Base-by-base conservation (phyloP, 1,284 basidiomycete species). In the Cutaneotrichosporon dermatis region DNA sequence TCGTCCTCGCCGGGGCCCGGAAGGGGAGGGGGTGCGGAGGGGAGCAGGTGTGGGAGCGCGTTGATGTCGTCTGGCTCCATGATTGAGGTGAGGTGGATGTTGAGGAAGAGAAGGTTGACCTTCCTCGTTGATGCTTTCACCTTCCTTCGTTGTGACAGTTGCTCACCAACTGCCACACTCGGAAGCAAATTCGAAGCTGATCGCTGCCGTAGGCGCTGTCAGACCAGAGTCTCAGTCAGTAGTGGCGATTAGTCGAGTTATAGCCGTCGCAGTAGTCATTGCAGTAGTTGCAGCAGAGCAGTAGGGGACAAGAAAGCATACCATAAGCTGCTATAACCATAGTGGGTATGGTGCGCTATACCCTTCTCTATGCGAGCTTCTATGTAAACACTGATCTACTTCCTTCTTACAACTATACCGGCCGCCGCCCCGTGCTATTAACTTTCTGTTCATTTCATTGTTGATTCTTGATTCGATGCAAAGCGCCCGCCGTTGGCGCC, bases 301-400 rank as follows among this genome's bases (percentile, higher is more conserved):
- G n/a, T 33, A 35, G 46, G 46, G 46, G 46, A 49, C 46, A 49
- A 49, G 46, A 49, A 49, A 49, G 46, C 46, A 49, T 49, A 49
- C 46, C 46, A 49, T 49, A 33, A 49, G 46, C 46, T 36, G 46
- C 46, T 36, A 36, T 49, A 13, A 49, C 46, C 33, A n/a, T 4
- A n/a, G 25, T 25, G 46, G 46, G 12, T 49, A 9, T 49, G 13
- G 33, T n/a, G 34, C 33, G 25, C 25, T 49, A 49, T 49, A 36
- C 46, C 46, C 46, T 35, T 13, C 25, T 36, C 34, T 49, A 49
- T 33, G 46, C 46, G n/a, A 49, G 46, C 33, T 33, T 49, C 46
- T 49, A 49, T n/a, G n/a, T n/a, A n/a, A n/a, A 35, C 46, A 49
- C 46, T 34, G 46, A 36, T 13, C 46, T 49, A 49, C 46, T 49